Base-by-base conservation (phyloP, 345 rosid genomes). In the Boechera stricta region DNA sequence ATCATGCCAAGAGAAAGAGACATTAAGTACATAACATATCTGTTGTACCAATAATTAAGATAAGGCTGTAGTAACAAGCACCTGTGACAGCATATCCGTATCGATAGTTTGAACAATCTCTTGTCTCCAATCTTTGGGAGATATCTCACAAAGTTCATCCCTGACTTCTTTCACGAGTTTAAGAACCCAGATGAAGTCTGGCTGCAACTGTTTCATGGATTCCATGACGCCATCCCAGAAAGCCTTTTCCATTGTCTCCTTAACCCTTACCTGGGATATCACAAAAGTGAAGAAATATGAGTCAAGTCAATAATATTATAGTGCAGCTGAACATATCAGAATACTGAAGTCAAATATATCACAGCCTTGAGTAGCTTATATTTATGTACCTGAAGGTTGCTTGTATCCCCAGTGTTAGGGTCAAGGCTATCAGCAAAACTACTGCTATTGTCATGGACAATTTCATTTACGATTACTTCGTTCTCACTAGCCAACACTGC, bases 141-240 rank as follows among this genome's bases (percentile, higher is more conserved):
- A 89, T 84, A 94, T 87, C 84, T 90, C 94, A 63, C 84, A 80
- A 33, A 94, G 86, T 78, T 87, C 98, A 82, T 94, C 98, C 79
- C 97, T 89, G 63, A 90, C 95, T 82, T 94, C 98, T 74, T 79
- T 85, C 89, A 88, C 83, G 60, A 94, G 97, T 68, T 89, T 84
- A 63, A 90, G 54, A 69, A 89, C 86, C 67, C 92, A 75, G 47
- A 84, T 89, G 79, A 88, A 92, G 70, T 87, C 84, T 45, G 92
- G 90, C 31, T 82, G 80, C 10, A 83, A 84, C 72, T 85, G 86
- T 79, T 82, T 87, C 55, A 92, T 66, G 7, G 98, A 88, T 69
- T 94, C 95, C 82, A 83, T 77, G 49, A 92, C 67, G 32, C 89
- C 82, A 70, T 94, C 98, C 98, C 98, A 94, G 81, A 94, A 94